phyloP scores from a whole-genome alignment of 805 yeast genomes.

The Cyberlindnera lachancei region DNA sequence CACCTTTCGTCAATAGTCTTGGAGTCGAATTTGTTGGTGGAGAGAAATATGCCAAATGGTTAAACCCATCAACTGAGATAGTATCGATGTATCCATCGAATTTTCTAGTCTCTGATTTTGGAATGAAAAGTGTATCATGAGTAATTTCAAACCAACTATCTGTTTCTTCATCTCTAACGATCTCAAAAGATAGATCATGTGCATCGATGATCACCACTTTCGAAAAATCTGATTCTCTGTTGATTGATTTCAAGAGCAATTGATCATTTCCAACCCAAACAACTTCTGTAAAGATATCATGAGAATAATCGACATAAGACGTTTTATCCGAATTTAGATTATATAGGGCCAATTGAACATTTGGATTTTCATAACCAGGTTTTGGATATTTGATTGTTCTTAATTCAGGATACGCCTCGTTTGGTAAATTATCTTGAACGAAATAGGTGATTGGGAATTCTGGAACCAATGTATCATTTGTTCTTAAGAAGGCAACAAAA shows the following conservation, averaged over 20 bases:
- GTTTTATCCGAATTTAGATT: conserved; percentile 25
- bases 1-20: conserved; percentile 58
- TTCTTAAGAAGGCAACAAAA: conserved; percentile 54
- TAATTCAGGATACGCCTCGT: conserved; percentile 66
- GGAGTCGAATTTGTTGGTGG: conserved; percentile 58
- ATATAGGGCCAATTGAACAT: conserved; percentile 45
- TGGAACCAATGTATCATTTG: conserved; percentile 70
- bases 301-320: conserved; percentile 35
- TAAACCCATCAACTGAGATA: conserved; percentile 50
- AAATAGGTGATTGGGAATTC: conserved; percentile 70
- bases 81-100: conserved; percentile 79
- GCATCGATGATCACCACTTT: conserved; percentile 51
- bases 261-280: conserved; percentile 56
- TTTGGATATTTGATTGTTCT: conserved; percentile 71
- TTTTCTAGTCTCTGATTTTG: conserved; percentile 37
- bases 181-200: conserved; percentile 23
- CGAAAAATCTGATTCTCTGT: conserved; percentile 60
- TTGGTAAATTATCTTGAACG: conserved; percentile 43
- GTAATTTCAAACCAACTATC: conserved; percentile 74
- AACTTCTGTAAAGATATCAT: conserved; percentile 53
- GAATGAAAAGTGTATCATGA: conserved; percentile 53
- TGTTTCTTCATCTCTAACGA: conserved; percentile 41
- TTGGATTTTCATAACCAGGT: conserved; percentile 73
- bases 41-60: conserved; percentile 78
- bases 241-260: conserved; percentile 49